Conservation (phyloP, 108 stramenopile genomes). For the Skeletonema tropicum region DNA sequence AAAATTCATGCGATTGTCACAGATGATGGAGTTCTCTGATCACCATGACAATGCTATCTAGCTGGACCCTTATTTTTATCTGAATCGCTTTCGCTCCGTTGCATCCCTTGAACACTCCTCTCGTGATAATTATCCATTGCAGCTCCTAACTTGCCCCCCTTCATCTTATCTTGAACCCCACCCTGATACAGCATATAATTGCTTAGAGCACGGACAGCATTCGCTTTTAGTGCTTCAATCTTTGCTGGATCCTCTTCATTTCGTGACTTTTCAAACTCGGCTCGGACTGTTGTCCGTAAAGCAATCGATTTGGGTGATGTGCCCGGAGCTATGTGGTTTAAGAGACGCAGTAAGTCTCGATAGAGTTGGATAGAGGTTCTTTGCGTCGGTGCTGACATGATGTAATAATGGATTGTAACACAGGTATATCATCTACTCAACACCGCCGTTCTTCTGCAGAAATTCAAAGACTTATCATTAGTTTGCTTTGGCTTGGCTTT, state of each 20-base stretch:
- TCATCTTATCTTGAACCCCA: conserved; percentile 70
- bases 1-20: no score
- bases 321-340: conserved; percentile 82
- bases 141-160: conserved; percentile 43
- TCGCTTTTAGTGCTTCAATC: conserved; percentile 70
- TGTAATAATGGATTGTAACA: not conserved
- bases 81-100: not conserved
- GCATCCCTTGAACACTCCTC: conserved; percentile 45
- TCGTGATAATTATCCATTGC: conserved; percentile 54
- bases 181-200: conserved; percentile 88
- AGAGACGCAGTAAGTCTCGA: conserved; percentile 82
- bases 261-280: conserved; percentile 66
- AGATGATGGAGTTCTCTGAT: no score
- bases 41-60: not conserved
- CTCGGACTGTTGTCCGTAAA: conserved; percentile 67
- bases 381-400: conserved; percentile 35
- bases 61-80: not conserved
- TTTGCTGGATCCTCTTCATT: conserved; percentile 25
- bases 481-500: no score
- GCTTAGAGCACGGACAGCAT: conserved; percentile 83
- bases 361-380: conserved; percentile 67
- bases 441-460: no score
- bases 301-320: conserved; percentile 73
- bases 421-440: no score
- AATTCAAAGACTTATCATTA: no score